Evolutionary conservation across 169 alveolate species (phyloP).

Genomic region (Ichthyophthirius multifiliis): DNA sequence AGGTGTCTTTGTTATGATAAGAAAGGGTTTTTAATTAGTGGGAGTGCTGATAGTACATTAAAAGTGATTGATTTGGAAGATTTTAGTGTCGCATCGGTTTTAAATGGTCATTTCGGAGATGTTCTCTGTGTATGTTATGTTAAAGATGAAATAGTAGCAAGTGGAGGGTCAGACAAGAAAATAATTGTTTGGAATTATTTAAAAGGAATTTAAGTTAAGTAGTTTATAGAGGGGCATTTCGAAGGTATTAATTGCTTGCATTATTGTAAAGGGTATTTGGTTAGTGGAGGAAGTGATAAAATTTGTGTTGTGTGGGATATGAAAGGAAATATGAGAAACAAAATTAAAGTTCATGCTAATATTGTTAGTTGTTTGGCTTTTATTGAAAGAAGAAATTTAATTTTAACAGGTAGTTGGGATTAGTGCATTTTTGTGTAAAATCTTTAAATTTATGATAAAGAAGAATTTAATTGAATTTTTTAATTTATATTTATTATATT

Average conservation of each 20-base stretch:
- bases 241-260: background rate
- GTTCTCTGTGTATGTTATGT: background rate
- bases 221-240: background rate
- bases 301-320: background rate
- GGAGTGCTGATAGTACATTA: background rate
- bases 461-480: background rate
- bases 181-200: background rate
- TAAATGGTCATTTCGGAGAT: background rate
- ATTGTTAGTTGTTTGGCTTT: background rate
- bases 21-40: background rate
- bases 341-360: background rate
- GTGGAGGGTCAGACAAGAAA: background rate
- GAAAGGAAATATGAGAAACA: background rate
- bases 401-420: background rate
- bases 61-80: background rate
- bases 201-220: background rate
- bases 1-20: background rate
- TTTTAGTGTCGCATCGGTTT: background rate
- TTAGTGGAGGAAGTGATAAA: background rate
- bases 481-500: no score
- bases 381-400: background rate
- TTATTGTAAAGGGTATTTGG: background rate
- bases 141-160: background rate
- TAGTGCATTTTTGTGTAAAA: background rate
- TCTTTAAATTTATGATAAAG: background rate